Base-by-base conservation (phyloP, 2,329 filamentous ascomycete genomes). In the Paraphaeosphaeria minitans region DNA sequence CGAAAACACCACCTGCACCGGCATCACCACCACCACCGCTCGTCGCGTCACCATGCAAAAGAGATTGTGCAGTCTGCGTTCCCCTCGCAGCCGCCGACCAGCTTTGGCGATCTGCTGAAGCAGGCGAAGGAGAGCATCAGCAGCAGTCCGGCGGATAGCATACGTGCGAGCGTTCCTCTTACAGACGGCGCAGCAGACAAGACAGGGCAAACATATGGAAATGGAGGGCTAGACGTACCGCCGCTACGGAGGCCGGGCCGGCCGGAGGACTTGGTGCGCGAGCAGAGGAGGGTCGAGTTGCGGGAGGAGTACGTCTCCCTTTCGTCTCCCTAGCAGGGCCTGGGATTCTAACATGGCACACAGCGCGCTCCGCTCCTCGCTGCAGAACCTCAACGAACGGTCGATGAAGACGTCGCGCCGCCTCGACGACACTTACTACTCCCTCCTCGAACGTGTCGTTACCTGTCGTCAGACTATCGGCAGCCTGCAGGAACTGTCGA, bases 351-450 rank as follows among this genome's bases (percentile, higher is more conserved):
- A 74, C 60, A 66, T 63, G 55, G 37, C 48, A 5, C 31, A 50
- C 35, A 78, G 76, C 49, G 75, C 81, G 53, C 72, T 82, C 9
- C 73, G 75, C 7, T 58, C 66, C 21, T 75, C 77, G 22, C 68
- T 83, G 10, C 75, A 78, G 53, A 65, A 63, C 50, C 80, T 93
- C 12, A 83, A 83, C 65, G 78, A 82, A 33, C 83, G 87, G 72
- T 89, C 89, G 22, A 82, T 86, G 56, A 77, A 81, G 22, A 86
- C 87, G 24, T 90, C 87, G 16, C 82, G 84, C 60, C 84, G 84
- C 35, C 84, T 94, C 43, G 90, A 93, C 72, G 85, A 89, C 58
- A 88, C 88, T 3, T 93, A 93, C 77, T 90, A 90, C 63, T 85
- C 86, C 0, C 84, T 93, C 10, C 80, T 92, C 31, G 87, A 91